Conservation (phyloP, 805 yeast species). For the Phaffomyces thermotolerans region DNA sequence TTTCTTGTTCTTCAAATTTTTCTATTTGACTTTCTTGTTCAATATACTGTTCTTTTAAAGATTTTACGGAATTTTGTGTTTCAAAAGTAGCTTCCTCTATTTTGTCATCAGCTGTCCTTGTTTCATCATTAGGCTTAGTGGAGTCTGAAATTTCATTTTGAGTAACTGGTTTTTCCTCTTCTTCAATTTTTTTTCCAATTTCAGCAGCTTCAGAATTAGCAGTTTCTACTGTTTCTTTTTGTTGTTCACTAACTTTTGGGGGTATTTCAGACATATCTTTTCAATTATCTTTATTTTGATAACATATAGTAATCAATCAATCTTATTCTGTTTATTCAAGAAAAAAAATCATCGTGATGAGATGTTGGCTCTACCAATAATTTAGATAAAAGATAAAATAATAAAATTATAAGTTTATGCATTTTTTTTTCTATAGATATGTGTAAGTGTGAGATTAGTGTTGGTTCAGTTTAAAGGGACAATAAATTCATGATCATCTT, state of each 20-base stretch:
- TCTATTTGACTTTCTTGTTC: too few species aligned
- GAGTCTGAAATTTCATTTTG: not conserved
- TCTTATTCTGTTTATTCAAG: not conserved
- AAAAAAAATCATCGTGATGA: not conserved
- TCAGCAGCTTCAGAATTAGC: not conserved
- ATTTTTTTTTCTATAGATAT: not conserved
- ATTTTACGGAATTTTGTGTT: too few species aligned
- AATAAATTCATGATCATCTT: slow-evolving; percentile 12
- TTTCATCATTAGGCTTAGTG: too few species aligned
- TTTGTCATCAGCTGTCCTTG: too few species aligned
- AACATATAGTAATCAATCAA: too few species aligned
- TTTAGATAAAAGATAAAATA: not conserved
- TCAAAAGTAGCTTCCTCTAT: too few species aligned
- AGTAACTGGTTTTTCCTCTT: not conserved
- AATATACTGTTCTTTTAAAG: too few species aligned
- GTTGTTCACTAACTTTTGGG: too few species aligned
- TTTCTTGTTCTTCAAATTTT: too few species aligned
- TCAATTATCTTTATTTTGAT: too few species aligned
- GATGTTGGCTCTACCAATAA: not conserved
- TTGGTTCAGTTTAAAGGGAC: not conserved
- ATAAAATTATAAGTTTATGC: not conserved
- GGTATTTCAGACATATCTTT: too few species aligned
- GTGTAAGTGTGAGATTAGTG: not conserved
- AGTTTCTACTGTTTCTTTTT: too few species aligned
- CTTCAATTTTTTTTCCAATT: not conserved